Conservation (phyloP, 2,329 filamentous ascomycete species). For the Fusarium metavorans region DNA sequence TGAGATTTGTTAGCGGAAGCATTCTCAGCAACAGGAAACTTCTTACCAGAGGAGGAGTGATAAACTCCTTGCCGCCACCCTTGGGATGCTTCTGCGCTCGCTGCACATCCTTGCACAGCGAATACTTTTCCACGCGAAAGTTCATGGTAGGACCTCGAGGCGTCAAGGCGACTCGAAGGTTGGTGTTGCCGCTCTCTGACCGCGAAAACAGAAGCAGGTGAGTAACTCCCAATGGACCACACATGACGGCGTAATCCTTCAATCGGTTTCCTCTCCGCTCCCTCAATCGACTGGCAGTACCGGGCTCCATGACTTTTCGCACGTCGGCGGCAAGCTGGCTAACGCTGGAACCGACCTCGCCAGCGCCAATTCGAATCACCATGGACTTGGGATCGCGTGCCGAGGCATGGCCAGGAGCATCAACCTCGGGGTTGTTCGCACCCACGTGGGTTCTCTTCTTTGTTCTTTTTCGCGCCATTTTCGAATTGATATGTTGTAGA, state of each 20-base stretch:
- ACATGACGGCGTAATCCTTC: conserved; percentile 95
- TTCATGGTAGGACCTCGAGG: conserved; percentile 93
- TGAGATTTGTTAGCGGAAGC: conserved; percentile 50
- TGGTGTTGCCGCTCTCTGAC: conserved; percentile 90
- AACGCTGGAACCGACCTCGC: conserved; percentile 91
- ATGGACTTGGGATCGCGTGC: conserved; percentile 89
- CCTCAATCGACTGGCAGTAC: conserved; percentile 88
- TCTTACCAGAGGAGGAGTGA: conserved; percentile 82
- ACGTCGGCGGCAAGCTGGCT: conserved; percentile 94
- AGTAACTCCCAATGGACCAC: conserved; percentile 90
- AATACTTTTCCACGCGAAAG: conserved; percentile 95
- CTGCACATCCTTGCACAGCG: conserved; percentile 89
- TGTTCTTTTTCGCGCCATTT: conserved; percentile 83
- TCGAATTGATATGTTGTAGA: conserved; percentile 35
- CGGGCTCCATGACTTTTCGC: conserved; percentile 93
- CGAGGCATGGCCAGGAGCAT: conserved; percentile 70
- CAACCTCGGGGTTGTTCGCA: conserved; percentile 69
- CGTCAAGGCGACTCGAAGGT: conserved; percentile 86
- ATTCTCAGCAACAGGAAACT: background rate
- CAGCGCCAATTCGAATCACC: conserved; percentile 96
- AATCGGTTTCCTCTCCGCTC: conserved; percentile 90
- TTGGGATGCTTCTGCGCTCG: conserved; percentile 85
- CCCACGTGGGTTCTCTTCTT: conserved; percentile 92
- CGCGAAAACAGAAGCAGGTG: conserved; percentile 94
- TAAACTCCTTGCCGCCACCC: conserved; percentile 85